Conservation (phyloP, 129 eudicot species). For the Ambrosia artemisiifolia region DNA sequence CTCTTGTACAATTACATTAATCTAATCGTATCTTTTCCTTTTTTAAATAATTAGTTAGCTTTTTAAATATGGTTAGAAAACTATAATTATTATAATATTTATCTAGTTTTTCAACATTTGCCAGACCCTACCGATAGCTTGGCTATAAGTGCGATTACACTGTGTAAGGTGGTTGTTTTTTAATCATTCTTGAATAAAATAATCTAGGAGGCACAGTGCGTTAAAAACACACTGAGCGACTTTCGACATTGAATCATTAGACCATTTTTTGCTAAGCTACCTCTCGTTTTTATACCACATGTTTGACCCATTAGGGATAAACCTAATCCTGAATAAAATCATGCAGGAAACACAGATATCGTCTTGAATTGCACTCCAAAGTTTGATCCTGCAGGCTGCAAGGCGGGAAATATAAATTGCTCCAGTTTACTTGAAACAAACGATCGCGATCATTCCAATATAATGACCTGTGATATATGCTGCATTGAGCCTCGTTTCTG, state of each 20-base stretch:
- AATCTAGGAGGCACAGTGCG: background rate
- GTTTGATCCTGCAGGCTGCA: conserved; percentile 41
- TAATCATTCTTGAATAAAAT: background rate
- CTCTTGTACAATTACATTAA: too few relatives aligned
- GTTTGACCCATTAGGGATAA: background rate
- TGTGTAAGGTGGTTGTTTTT: too few relatives aligned
- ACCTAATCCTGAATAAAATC: conserved; percentile 7
- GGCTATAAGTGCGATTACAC: too few relatives aligned
- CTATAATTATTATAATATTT: background rate
- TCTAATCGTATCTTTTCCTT: background rate
- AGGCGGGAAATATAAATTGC: conserved; percentile 74
- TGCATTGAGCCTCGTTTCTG: conserved; percentile 78
- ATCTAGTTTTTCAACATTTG: too few relatives aligned
- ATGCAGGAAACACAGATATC: conserved; percentile 39
- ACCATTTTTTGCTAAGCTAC: background rate
- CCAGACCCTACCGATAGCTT: too few relatives aligned
- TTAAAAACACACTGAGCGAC: background rate
- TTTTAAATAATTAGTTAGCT: background rate
- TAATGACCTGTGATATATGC: conserved; percentile 69
- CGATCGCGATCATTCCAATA: conserved; percentile 22
- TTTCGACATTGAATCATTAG: background rate
- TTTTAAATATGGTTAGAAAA: background rate
- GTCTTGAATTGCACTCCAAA: conserved; percentile 26
- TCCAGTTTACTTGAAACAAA: conserved; percentile 48
- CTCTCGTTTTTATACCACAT: background rate